Percentiles rank a stretch among this genome's conserved stretches.
These are phyloP conservation scores for Moelleriella libera DNA, from an alignment of 2,329 filamentous ascomycete species.

Conservation along the genomic window DNA sequence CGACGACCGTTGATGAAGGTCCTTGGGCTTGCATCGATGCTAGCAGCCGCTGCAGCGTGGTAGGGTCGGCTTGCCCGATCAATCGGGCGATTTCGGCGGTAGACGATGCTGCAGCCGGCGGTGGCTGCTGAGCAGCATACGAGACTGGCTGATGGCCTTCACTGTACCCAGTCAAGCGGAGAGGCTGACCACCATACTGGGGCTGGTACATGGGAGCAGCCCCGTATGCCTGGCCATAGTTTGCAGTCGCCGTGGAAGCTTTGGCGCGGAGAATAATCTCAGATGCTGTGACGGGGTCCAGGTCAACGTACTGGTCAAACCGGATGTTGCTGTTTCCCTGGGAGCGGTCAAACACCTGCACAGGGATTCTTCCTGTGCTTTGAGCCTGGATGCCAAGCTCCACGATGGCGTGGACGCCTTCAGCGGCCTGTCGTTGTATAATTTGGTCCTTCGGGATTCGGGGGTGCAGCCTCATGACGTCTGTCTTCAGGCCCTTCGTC, in stretches of 20 bases:
- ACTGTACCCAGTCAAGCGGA: slow-evolving; percentile 10
- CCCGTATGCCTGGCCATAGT: slow-evolving; percentile 17
- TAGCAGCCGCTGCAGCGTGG: slow-evolving; percentile 56
- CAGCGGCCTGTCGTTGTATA: slow-evolving; percentile 72
- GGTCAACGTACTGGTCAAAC: slow-evolving; percentile 76
- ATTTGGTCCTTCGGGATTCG: slow-evolving; percentile 64
- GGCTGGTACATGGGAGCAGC: slow-evolving; percentile 13
- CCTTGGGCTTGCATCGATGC: slow-evolving; percentile 32
- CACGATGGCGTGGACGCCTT: slow-evolving; percentile 77
- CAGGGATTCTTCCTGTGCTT: slow-evolving; percentile 55
- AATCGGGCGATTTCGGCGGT: slow-evolving; percentile 45
- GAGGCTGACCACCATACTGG: slow-evolving; percentile 16
- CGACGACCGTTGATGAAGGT: slow-evolving; percentile 1
- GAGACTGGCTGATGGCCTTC: slow-evolving; percentile 12
- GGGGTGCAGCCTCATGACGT: slow-evolving; percentile 67
- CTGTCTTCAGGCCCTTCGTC: slow-evolving; percentile 55
- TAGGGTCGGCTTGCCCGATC: slow-evolving; percentile 53
- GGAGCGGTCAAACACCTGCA: slow-evolving; percentile 77
- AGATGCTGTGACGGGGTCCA: slow-evolving; percentile 65
- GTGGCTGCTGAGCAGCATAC: slow-evolving; percentile 20
- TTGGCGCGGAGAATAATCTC: slow-evolving; percentile 69
- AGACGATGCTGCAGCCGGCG: slow-evolving; percentile 15
- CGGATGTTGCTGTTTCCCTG: slow-evolving; percentile 60
- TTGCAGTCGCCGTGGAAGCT: slow-evolving; percentile 16
- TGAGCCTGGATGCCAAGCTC: slow-evolving; percentile 61